Conservation (phyloP, 2,329 filamentous ascomycete genomes). For the Purpureocillium lavendulum region DNA sequence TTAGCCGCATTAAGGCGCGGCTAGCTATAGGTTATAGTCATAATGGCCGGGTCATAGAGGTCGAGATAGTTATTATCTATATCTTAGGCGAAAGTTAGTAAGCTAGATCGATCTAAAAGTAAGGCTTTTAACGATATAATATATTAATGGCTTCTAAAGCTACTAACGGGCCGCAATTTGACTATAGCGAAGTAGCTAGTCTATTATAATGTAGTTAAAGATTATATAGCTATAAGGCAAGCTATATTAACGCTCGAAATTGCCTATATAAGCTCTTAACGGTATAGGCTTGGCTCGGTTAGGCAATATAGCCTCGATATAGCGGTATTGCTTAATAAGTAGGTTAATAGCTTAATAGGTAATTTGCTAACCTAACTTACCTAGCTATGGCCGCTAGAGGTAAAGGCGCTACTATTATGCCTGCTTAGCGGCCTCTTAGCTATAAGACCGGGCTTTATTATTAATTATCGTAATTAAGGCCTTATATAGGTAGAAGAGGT, state of each 20-base stretch:
- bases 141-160: neutral
- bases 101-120: neutral
- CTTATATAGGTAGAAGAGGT: neutral
- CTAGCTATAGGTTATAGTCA: no score
- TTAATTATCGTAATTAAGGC: neutral
- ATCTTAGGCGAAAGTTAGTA: neutral
- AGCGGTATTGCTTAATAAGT: neutral
- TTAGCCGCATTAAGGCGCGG: no score
- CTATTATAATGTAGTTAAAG: slow-evolving; percentile 1
- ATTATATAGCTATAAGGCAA: neutral
- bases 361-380: neutral
- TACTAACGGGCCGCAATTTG: neutral
- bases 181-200: neutral
- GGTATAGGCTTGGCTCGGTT: neutral
- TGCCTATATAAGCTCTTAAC: neutral
- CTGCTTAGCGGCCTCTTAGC: neutral
- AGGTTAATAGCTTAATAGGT: neutral
- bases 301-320: neutral
- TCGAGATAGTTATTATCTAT: neutral
- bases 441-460: neutral
- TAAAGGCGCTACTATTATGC: neutral
- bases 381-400: neutral
- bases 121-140: neutral
- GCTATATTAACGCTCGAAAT: neutral
- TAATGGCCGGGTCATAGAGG: no score